A percentile compares a stretch with the other conserved stretches of the same genome.
Conservation (phyloP, 352 stramenopile genomes). For the Elongisporangium senticosum region DNA sequence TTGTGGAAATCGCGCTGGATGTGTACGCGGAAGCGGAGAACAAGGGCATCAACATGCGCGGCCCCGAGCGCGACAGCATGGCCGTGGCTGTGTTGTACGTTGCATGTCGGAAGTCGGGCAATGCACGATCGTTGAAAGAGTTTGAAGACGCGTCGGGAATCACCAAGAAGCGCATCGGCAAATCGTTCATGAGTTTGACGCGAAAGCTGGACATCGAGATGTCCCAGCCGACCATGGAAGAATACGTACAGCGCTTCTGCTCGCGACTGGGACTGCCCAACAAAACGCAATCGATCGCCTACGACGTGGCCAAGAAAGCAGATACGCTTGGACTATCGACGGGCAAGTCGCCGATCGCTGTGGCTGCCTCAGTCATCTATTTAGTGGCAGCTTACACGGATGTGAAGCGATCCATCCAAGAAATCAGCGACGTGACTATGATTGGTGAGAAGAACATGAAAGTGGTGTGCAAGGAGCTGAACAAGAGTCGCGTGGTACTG, state of each 20-base stretch:
- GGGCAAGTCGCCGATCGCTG: constrained; percentile 63
- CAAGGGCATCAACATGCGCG: constrained; percentile 55
- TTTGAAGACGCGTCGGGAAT: constrained; percentile 70
- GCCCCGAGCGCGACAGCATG: constrained; percentile 64
- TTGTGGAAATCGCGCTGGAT: constrained; percentile 67
- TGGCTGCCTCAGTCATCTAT: constrained; percentile 77
- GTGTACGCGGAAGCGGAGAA: constrained; percentile 66
- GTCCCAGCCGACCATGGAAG: constrained; percentile 59
- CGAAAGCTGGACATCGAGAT: constrained; percentile 55
- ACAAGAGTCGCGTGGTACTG: constrained; percentile 74
- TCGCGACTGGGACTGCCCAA: constrained; percentile 62
- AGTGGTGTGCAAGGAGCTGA: constrained; percentile 80
- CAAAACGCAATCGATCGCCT: constrained; percentile 74
- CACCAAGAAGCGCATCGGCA: constrained; percentile 71
- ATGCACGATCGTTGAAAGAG: constrained; percentile 68
- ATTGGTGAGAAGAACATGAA: constrained; percentile 83
- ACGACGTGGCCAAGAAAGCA: constrained; percentile 71
- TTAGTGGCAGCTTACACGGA: constrained; percentile 79
- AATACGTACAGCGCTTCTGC: constrained; percentile 76
- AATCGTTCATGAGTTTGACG: constrained; percentile 69
- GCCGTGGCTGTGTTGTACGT: constrained; percentile 65
- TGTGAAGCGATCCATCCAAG: constrained; percentile 70
- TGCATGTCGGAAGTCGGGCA: constrained; percentile 58
- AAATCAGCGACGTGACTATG: constrained; percentile 79
- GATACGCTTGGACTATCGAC: constrained; percentile 56